Conservation (phyloP, 257 asterid species). For the Hygrophila difformis region DNA sequence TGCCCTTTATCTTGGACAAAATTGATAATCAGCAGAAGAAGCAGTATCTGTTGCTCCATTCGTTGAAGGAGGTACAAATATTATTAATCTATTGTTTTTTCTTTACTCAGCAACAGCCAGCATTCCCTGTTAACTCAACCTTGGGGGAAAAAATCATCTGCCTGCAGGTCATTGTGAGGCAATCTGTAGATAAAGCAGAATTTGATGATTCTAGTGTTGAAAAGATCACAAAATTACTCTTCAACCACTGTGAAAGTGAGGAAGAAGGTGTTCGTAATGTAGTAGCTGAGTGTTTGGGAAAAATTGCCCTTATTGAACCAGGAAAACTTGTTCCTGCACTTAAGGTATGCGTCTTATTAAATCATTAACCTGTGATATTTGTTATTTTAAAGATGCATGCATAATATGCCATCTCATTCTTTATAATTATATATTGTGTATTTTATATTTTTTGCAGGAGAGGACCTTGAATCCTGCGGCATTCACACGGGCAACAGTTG, state of each 20-base stretch:
- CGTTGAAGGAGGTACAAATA: constrained; percentile 79
- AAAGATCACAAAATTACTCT: constrained; percentile 80
- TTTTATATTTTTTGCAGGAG: constrained; percentile 49
- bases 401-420: neutral
- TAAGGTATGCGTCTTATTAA: constrained; percentile 42
- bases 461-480: constrained; percentile 78
- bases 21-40: constrained; percentile 99
- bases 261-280: constrained; percentile 99
- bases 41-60: constrained; percentile 91
- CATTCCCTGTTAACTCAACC: constrained; percentile 1
- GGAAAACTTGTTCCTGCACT: constrained; percentile 94
- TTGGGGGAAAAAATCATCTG: constrained; percentile 8
- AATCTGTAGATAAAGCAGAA: constrained; percentile 95
- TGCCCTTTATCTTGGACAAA: constrained; percentile 90
- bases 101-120: constrained; percentile 8
- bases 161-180: constrained; percentile 90
- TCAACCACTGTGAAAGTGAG: constrained; percentile 98
- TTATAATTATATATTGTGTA: constrained; percentile 14
- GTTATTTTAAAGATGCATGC: neutral
- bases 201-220: constrained; percentile 91
- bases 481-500: constrained; percentile 95
- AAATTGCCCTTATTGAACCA: constrained; percentile 96
- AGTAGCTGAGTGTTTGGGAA: constrained; percentile 97
- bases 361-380: constrained; percentile 12
- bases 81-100: constrained; percentile 10